Percentiles rank a stretch among this genome's conserved stretches.
Conservation (phyloP, 306 rosid genomes). For the Leucaena leucocephala region DNA sequence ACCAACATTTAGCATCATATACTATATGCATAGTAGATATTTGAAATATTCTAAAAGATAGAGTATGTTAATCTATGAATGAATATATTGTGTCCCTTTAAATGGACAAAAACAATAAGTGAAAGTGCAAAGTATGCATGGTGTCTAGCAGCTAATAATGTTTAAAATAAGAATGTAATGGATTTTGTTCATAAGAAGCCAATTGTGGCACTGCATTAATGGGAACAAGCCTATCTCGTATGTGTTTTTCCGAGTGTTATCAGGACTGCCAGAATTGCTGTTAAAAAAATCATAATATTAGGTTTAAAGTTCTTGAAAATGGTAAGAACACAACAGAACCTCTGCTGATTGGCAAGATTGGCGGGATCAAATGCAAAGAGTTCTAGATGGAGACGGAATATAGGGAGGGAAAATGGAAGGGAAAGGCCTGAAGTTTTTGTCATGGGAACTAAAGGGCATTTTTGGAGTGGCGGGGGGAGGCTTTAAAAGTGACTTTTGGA, state of each 20-base stretch:
- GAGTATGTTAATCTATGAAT: not conserved
- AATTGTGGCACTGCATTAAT: conserved; percentile 23
- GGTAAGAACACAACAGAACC: conserved; percentile 8
- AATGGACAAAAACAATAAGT: not conserved
- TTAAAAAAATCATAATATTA: not conserved
- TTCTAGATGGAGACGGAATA: conserved; percentile 8
- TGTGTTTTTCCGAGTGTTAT: not conserved
- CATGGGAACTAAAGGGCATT: not conserved
- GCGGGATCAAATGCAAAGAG: conserved; percentile 19
- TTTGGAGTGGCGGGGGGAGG: too few relatives aligned
- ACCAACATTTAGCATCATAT: not conserved
- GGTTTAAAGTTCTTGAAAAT: conserved; percentile 13
- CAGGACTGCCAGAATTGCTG: not conserved
- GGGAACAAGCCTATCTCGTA: not conserved
- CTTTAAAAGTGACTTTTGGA: too few relatives aligned
- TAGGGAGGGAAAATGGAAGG: conserved; percentile 17
- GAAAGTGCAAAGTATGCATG: not conserved
- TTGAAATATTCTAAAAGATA: conserved; percentile 4
- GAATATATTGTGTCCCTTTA: not conserved
- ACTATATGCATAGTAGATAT: not conserved
- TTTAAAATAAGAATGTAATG: not conserved
- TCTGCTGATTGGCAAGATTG: conserved; percentile 20
- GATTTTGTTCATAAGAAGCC: not conserved
- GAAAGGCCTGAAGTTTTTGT: conserved; percentile 5
- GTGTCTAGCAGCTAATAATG: not conserved